Base-by-base conservation (phyloP, 495 filamentous ascomycete species). In the Trichoderma orchidacearum region DNA sequence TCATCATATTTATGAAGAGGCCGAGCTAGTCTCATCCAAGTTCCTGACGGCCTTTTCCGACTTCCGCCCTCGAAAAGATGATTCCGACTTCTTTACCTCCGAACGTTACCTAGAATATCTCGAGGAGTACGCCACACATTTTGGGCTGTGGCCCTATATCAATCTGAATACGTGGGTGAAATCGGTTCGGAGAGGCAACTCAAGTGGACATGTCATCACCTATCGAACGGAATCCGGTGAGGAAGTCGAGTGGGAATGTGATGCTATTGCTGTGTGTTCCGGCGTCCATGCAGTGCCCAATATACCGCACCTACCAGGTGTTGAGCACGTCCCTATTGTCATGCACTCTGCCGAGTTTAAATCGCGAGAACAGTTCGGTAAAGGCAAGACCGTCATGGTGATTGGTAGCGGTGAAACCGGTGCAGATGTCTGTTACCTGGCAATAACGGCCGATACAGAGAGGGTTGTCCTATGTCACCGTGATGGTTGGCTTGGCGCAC, bases 341-440 rank as follows among this genome's bases (percentile, higher is more conserved):
- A 59, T 72, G 30, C 72, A 76, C 58, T 75, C 73, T 1, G 70
- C 68, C 1, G 55, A 75, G 35, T 74, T 75, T 62, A 75, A 76
- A 58, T 53, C 38, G 5, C 62, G 68, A 29, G 59, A 60, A 9
- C 65, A 75, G 36, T 71, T 76, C 27, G 70, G 62, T 9, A 60
- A 58, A 23, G 62, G 58, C 31, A 70, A 66, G 58, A 64, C 71
- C 5, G 64, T 77, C 17, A 38, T 75, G 58, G 66, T 76, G 17
- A 61, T 76, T 17, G 73, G 72, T 1, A 67, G 62, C 30, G 74
- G 73, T 2, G 74, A 77, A 60, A 75, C 74, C 0, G 71, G 62
- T 29, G 18, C 41, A 13, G 72, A 74, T 48, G 60, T 73, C 54
- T 59, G 66, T 5, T 62, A 71, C 38, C 61, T 73, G 58, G 67